These are phyloP conservation scores for Moringa oleifera DNA, from an alignment of 345 rosid species.

Conservation along the genomic window DNA sequence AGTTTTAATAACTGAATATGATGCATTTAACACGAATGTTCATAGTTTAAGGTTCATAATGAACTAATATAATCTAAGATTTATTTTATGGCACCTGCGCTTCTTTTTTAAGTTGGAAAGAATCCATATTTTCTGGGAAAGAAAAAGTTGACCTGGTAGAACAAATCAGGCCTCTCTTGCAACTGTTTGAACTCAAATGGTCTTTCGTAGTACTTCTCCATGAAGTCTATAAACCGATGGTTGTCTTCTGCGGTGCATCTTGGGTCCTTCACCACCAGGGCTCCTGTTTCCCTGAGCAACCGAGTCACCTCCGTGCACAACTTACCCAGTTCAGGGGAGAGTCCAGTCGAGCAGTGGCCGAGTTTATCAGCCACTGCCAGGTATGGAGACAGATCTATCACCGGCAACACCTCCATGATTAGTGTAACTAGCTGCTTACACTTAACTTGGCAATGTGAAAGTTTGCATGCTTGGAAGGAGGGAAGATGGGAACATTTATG, in stretches of 20 bases:
- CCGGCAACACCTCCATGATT: constrained; percentile 56
- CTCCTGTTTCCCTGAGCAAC: constrained; percentile 76
- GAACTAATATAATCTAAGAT: too few relatives aligned
- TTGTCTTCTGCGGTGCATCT: constrained; percentile 84
- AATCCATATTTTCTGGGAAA: too few relatives aligned
- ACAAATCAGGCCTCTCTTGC: constrained; percentile 75
- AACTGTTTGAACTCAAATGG: constrained; percentile 59
- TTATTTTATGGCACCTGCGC: too few relatives aligned
- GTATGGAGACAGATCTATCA: constrained; percentile 72
- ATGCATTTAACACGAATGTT: too few relatives aligned
- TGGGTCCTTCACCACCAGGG: constrained; percentile 81
- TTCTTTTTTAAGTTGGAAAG: too few relatives aligned
- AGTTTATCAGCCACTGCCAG: constrained; percentile 30
- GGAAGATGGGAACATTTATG: too few relatives aligned
- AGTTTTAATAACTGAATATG: too few relatives aligned
- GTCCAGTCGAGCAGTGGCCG: constrained; percentile 22
- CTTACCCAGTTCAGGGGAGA: constrained; percentile 32
- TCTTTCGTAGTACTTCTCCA: constrained; percentile 78
- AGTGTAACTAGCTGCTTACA: too few relatives aligned
- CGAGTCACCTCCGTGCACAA: constrained; percentile 69
- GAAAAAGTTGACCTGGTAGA: constrained; percentile 58
- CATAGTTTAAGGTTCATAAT: too few relatives aligned
- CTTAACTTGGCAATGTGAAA: too few relatives aligned
- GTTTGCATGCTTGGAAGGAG: too few relatives aligned
- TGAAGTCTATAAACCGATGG: constrained; percentile 86